Base-by-base conservation (phyloP, 805 yeast genomes). In the Saccharomycopsis schoenii region DNA sequence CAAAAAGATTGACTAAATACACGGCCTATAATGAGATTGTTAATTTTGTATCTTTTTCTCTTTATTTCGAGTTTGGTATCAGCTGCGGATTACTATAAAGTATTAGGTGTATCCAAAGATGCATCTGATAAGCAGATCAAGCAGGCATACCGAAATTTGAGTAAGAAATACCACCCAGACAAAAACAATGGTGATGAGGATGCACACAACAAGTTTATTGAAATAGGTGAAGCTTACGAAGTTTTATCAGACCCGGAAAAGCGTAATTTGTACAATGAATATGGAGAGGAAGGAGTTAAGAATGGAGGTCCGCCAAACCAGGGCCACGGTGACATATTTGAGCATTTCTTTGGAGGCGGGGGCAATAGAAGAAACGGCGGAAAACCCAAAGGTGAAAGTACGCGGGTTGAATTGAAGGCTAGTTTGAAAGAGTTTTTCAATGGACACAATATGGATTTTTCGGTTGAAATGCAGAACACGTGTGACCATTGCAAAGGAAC, bases 141-240 rank as follows among this genome's bases (percentile, higher is more conserved):
- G 52, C 61, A 59, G 56, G 65, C 65, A 6, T 63, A 63, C 54
- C 37, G 63, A 34, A 61, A 61, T 25, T 55, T 63, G 15, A 57
- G 61, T 40, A 61, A 63, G n/a, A 61, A 88, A 69, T 90, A 82
- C 73, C 99, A 93, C 70, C 99, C 99, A 1, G 99, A 93, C 73
- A 93, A 93, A 75, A 94, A 93, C 70, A 85, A 87, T 4, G 87
- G 86, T 6, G 82, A 86, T 67, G 90, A 89, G 9, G 86, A 81
- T 36, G 96, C 97, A 0, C 91, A 89, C 66, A 85, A 87, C 57
- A 85, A 82, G 73, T 94, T 92, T 71, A 85, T 94, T 58, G 96
- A 91, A 72, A 81, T 94, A 36, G 96, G 96, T 15, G 96, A 88
- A 69, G 98, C 98, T 0, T 93, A 93, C 71, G 97, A 91, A 60